These are phyloP conservation scores for Cenococcum geophilum DNA, from an alignment of 495 filamentous ascomycete genomes.

Conservation along the genomic window DNA sequence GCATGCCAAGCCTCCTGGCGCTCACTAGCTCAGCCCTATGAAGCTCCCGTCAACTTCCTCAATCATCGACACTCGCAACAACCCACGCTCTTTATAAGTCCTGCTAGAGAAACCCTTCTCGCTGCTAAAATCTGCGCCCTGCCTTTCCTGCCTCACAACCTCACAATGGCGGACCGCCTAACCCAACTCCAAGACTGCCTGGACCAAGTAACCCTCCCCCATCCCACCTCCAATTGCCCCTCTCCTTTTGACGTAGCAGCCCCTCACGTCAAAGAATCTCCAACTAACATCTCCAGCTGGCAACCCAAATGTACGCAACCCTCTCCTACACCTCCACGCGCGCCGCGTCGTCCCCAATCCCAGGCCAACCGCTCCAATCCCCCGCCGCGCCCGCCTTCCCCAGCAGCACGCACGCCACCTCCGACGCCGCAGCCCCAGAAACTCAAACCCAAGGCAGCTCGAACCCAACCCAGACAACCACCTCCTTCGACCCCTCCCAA, in stretches of 20 bases:
- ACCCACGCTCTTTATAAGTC: slow-evolving; percentile 2
- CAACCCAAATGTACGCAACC: slow-evolving; percentile 11
- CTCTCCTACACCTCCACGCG: slow-evolving; percentile 50
- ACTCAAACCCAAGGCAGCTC: slow-evolving; percentile 10
- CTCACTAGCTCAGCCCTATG: slow-evolving; percentile 17
- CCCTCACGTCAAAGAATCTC: too few relatives aligned
- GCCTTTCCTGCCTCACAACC: neutral
- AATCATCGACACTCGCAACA: slow-evolving; percentile 3
- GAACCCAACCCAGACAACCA: slow-evolving; percentile 1
- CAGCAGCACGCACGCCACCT: slow-evolving; percentile 42
- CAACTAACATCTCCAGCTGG: slow-evolving; percentile 52
- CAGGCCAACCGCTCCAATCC: slow-evolving; percentile 55
- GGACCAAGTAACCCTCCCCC: slow-evolving; percentile 54
- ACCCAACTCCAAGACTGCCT: slow-evolving; percentile 94
- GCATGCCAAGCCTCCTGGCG: neutral
- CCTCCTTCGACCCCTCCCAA: slow-evolving; percentile 32
- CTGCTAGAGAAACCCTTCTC: too few relatives aligned
- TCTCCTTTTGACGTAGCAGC: too few relatives aligned
- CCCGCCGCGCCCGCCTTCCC: slow-evolving; percentile 65
- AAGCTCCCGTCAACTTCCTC: neutral
- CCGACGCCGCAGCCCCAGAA: slow-evolving; percentile 11
- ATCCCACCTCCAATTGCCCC: neutral
- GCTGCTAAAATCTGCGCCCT: too few relatives aligned
- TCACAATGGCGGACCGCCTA: slow-evolving; percentile 75
- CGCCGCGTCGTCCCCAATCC: slow-evolving; percentile 66